These are phyloP conservation scores for Xerocomus nothofagi DNA, from an alignment of 1,284 basidiomycete species.

Conservation along the genomic window DNA sequence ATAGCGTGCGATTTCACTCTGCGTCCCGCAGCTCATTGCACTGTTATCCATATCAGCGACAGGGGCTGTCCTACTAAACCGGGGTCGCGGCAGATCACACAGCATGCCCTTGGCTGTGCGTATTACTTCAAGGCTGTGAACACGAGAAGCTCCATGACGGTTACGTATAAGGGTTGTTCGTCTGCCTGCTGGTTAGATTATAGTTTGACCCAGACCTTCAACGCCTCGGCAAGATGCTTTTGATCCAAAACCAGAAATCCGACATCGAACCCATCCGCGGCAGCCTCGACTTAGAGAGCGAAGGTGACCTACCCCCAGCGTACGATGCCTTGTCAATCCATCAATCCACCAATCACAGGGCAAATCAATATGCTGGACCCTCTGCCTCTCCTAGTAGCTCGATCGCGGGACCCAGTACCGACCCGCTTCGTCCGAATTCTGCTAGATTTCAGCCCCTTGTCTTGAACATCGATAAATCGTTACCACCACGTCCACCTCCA, in stretches of 20 bases:
- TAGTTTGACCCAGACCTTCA: too few species aligned
- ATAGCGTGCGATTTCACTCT: too few species aligned
- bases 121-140: too few species aligned
- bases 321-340: slow-evolving; percentile 17
- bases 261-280: neutral
- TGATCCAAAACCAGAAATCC: neutral
- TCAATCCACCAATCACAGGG: neutral
- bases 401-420: neutral
- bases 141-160: too few species aligned
- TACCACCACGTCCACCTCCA: neutral
- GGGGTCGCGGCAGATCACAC: slow-evolving; percentile 1
- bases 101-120: neutral
- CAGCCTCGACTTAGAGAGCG: neutral
- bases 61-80: neutral
- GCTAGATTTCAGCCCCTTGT: neutral
- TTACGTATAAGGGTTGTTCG: neutral
- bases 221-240: neutral
- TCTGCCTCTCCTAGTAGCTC: neutral
- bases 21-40: too few species aligned
- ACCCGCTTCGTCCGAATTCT: neutral
- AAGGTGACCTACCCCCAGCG: slow-evolving; percentile 19
- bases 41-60: too few species aligned
- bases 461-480: neutral
- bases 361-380: neutral
- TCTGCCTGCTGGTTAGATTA: too few species aligned